Base-by-base conservation (phyloP, 2,329 filamentous ascomycete genomes). In the Triangularia setosa region DNA sequence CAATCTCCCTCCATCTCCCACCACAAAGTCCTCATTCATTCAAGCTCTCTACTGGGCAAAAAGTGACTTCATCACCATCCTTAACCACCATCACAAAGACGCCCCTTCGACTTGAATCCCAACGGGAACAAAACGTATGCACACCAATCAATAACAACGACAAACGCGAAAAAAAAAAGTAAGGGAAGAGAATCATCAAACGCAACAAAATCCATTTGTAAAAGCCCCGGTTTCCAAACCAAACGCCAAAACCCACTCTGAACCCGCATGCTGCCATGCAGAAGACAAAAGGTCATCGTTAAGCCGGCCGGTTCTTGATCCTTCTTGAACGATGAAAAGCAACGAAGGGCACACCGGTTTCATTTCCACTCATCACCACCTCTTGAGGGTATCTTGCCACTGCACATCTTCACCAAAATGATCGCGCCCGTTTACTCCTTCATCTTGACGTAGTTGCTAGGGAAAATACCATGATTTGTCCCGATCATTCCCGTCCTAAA, bases 381-480 rank as follows among this genome's bases (percentile, higher is more conserved):
- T 48, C 18, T 28, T 24, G 23, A 30, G 30, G 27, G 23, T 61
- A 54, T 61, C 59, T 21, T 60, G 40, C 58, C 24, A 35, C 24
- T 33, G 21, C 27, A 56, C 24, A 62, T 57, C 60, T 23, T 14
- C 44, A 5, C 12, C 7, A 1, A n/a, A 16, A 56, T 53, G 14
- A 44, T 18, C n/a, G 35, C 8, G 11, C 35, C 18, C 18, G 28
- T 52, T 70, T 66, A 84, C 71, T 84, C 80, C 75, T 79, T 84
- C 85, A 89, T 87, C 74, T 89, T 87, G 69, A 90, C 87, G 68
- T 90, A 90, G 74, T 89, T 89, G 76, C 91, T 95, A 0, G 95
- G 95, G 78, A 99, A 99, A 69, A 97, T 96, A 40, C 95, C 95
- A 62, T 93, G 91, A 70, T 88, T 85, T 69, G 87, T 85, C 28